A percentile compares a stretch with the other conserved stretches of the same genome.
Conservation (phyloP, 208 protist species). For the Vickermania ingenoplastis region DNA sequence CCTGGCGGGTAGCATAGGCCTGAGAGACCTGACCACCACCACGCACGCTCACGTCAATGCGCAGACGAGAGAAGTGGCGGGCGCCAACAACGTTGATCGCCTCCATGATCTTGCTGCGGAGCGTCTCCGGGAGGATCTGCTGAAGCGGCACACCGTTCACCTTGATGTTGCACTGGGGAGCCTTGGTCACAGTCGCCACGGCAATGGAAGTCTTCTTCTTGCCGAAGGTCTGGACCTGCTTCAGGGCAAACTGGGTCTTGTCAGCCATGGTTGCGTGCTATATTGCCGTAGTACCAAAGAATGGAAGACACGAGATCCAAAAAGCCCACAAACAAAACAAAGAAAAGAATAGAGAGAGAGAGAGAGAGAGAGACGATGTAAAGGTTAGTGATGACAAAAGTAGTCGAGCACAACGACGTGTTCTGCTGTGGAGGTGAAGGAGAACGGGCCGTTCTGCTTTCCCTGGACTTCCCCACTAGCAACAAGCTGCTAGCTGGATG, state of each 20-base stretch:
- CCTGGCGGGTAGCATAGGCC: slow-evolving; percentile 98
- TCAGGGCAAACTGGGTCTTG: slow-evolving; percentile 63
- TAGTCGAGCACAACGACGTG: background rate
- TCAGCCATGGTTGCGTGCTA: slow-evolving; percentile 52
- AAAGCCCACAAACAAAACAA: slow-evolving; percentile 7
- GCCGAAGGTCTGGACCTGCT: slow-evolving; percentile 91
- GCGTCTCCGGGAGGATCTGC: slow-evolving; percentile 95
- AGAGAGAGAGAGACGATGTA: background rate
- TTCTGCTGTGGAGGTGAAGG: too few relatives aligned
- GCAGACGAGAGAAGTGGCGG: slow-evolving; percentile 90
- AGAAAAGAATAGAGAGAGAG: slow-evolving; percentile 1
- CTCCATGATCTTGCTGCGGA: slow-evolving; percentile 97
- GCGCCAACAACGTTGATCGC: slow-evolving; percentile 96
- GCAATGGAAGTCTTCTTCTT: slow-evolving; percentile 99
- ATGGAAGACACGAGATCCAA: slow-evolving; percentile 5
- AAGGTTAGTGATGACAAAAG: slow-evolving; percentile 1
- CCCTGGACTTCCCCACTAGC: too few relatives aligned
- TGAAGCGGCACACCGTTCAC: slow-evolving; percentile 98
- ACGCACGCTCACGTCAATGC: slow-evolving; percentile 95
- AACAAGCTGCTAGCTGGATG: too few relatives aligned
- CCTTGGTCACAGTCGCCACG: slow-evolving; percentile 95
- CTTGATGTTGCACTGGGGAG: slow-evolving; percentile 95
- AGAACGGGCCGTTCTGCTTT: too few relatives aligned
- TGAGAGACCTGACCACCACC: slow-evolving; percentile 98
- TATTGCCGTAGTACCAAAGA: slow-evolving; percentile 3